Conservation (phyloP, 1,284 basidiomycete genomes). For the Schizophyllum amplum region DNA sequence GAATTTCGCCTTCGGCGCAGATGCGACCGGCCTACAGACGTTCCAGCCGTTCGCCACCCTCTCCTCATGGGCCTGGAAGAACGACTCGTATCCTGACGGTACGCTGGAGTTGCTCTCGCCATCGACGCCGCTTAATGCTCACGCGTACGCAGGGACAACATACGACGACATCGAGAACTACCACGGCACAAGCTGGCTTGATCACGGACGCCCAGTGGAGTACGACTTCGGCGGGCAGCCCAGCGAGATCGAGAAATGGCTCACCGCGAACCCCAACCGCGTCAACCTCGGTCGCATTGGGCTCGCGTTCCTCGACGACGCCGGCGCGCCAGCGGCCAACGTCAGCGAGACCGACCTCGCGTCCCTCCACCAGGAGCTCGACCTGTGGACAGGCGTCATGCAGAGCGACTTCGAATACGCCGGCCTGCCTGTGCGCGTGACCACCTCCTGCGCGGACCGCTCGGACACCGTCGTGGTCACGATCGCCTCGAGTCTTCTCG, state of each 20-base stretch:
- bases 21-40: constrained; percentile 51
- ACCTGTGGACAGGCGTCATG: constrained; percentile 48
- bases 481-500: constrained; percentile 33
- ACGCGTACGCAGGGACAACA: constrained; percentile 19
- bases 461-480: constrained; percentile 33
- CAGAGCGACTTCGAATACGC: constrained; percentile 36
- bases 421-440: constrained; percentile 28
- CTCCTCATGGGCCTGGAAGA: constrained; percentile 58
- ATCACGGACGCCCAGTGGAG: constrained; percentile 40
- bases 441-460: constrained; percentile 32
- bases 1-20: constrained; percentile 53
- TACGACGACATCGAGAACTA: constrained; percentile 38
- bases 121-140: not conserved
- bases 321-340: constrained; percentile 19
- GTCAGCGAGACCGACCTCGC: constrained; percentile 33
- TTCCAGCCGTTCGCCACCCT: constrained; percentile 46
- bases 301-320: constrained; percentile 30
- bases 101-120: not conserved
- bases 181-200: constrained; percentile 40
- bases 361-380: constrained; percentile 33
- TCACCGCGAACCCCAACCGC: constrained; percentile 50
- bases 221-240: constrained; percentile 43
- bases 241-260: constrained; percentile 42
- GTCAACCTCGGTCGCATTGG: constrained; percentile 47
- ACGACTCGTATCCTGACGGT: constrained; percentile 41